phyloP scores from a whole-genome alignment of 805 yeast genomes.

The Starmerella gropengiesseri region DNA sequence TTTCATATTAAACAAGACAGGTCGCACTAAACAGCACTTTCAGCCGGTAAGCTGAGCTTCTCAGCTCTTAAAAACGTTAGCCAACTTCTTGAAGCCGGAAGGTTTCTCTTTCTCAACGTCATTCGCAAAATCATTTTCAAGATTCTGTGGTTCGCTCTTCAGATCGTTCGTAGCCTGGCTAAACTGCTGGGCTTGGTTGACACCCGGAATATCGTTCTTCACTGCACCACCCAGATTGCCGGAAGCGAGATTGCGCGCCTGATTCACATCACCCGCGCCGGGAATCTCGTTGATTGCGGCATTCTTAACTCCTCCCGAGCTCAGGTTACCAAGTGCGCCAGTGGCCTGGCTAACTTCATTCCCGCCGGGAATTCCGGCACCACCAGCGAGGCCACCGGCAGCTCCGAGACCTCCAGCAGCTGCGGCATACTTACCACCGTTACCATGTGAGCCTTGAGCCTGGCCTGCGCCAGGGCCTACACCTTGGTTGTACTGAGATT shows the following conservation, averaged over 20 bases:
- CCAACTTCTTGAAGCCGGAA: conserved; percentile 15
- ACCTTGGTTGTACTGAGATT: conserved; percentile 6
- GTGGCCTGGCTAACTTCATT: conserved; percentile 10
- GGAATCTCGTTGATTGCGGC: conserved; percentile 12
- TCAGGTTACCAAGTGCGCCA: not conserved
- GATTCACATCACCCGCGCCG: conserved; percentile 8
- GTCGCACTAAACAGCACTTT: too few species aligned
- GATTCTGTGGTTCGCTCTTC: conserved; percentile 7
- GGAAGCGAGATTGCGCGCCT: conserved; percentile 5
- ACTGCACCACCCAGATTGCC: conserved; percentile 14
- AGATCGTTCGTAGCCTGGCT: conserved; percentile 6
- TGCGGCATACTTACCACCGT: conserved; percentile 4
- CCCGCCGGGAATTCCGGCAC: conserved; percentile 13
- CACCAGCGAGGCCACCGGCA: conserved; percentile 10
- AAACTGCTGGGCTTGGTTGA: conserved; percentile 11
- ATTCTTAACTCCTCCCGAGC: conserved; percentile 5
- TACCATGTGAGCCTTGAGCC: not conserved
- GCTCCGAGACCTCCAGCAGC: conserved; percentile 15
- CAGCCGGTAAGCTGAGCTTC: not conserved
- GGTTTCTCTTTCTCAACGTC: conserved; percentile 14
- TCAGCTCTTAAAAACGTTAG: conserved; percentile 15
- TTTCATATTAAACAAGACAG: too few species aligned
- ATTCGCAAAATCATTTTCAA: not conserved
- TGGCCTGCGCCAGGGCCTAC: not conserved
- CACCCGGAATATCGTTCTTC: conserved; percentile 15